Evolutionary conservation across 176 grass and related monocot genomes (phyloP).

Genomic region (Pontederia crassipes): DNA sequence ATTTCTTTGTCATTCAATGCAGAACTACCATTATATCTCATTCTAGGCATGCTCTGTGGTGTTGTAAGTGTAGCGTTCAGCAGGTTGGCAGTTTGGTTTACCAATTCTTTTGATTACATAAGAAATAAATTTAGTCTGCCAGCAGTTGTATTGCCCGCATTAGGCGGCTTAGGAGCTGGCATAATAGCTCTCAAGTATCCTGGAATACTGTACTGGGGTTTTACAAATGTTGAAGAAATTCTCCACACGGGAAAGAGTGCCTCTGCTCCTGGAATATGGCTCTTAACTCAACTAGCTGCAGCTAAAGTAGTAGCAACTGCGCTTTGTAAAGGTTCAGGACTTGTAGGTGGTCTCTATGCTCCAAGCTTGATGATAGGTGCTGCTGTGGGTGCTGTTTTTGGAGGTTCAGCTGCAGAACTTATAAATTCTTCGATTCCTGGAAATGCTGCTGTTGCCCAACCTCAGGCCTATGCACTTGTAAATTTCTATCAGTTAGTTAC

Average conservation of each 20-base stretch:
- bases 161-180: constrained; percentile 89
- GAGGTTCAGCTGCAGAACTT: constrained; percentile 78
- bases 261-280: constrained; percentile 94
- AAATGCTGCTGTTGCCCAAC: constrained; percentile 90
- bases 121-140: constrained; percentile 74
- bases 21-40: constrained; percentile 95
- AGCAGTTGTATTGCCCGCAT: constrained; percentile 88
- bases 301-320: constrained; percentile 95
- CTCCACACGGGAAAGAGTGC: constrained; percentile 93
- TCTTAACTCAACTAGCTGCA: constrained; percentile 77
- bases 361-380: constrained; percentile 99
- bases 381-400: constrained; percentile 95
- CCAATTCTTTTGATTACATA: constrained; percentile 79
- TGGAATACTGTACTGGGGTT: constrained; percentile 94
- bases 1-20: not conserved
- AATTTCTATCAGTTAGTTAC: constrained; percentile 18
- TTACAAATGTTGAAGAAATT: constrained; percentile 98
- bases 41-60: constrained; percentile 93
- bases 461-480: constrained; percentile 96
- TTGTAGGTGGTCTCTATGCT: constrained; percentile 97
- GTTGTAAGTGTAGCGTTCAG: constrained; percentile 81
- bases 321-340: constrained; percentile 97
- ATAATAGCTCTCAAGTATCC: constrained; percentile 95
- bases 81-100: constrained; percentile 84
- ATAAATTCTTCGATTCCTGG: constrained; percentile 88